These are phyloP conservation scores for Pyrus betulifolia DNA, from an alignment of 306 rosid genomes.

Conservation along the genomic window DNA sequence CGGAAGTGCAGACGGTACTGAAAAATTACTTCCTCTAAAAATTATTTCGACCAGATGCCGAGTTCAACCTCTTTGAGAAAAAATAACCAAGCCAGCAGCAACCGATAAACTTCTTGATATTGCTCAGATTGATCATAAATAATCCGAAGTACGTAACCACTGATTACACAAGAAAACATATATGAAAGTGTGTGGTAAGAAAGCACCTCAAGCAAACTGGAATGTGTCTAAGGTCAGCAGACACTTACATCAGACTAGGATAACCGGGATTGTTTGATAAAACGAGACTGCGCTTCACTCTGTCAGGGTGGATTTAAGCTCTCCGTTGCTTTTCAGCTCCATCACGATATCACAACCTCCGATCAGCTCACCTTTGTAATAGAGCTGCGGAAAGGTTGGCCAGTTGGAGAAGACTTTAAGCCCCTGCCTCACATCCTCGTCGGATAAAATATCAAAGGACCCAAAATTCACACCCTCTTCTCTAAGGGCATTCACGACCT, in stretches of 20 bases:
- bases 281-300: constrained; percentile 31
- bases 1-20: neutral
- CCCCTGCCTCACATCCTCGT: constrained; percentile 88
- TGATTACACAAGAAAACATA: neutral
- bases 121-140: neutral
- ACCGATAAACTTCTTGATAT: neutral
- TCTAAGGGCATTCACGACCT: constrained; percentile 58
- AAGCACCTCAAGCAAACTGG: constrained; percentile 11
- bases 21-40: no score
- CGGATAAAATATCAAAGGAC: constrained; percentile 65
- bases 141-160: neutral
- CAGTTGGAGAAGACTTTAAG: constrained; percentile 76
- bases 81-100: neutral
- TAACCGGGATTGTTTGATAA: constrained; percentile 23
- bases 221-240: constrained; percentile 21
- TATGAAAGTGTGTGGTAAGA: neutral
- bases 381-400: constrained; percentile 97
- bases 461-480: constrained; percentile 67
- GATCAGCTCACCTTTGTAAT: constrained; percentile 74
- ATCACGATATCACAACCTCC: constrained; percentile 82
- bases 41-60: no score
- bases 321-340: constrained; percentile 71
- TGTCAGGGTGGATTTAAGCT: constrained; percentile 63
- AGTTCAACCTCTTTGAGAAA: no score
- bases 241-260: constrained; percentile 26